Base-by-base conservation (phyloP, 129 eudicot genomes). In the Rutidosis leptorrhynchoides region DNA sequence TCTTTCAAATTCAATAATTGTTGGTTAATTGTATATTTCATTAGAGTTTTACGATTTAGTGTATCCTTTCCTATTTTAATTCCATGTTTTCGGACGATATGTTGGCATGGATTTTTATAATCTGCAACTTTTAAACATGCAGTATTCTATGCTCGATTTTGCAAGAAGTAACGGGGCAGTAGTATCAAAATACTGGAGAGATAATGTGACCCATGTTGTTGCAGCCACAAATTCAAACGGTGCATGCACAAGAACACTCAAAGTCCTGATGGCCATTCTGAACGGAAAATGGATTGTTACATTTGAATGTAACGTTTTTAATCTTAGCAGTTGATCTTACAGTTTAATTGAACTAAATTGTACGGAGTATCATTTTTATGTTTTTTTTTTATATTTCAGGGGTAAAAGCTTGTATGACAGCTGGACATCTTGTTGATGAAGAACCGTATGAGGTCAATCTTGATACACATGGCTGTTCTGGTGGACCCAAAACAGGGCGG, bases 201-300 rank as follows among this genome's bases (percentile, higher is more conserved):
- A 90, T 22, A 74, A 79, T 71, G 96, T 93, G 28, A 93, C 96
- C 48, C 99, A 93, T 67, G 90, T 93, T 15, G 84, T 93, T 69
- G 96, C 99, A 28, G 82, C 92, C 20, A 81, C 80, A 40, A 85
- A 88, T 86, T 81, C 74, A 72, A 79, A 69, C 27, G 98, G 98
- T 55, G 95, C 98, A 59, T 93, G 84, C 68, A 78, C 84, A 60
- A 78, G 98, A 65, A 93, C 98, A 46, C 57, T 80, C n/a, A 93
- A 88, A 77, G 87, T 93, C 75, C 84, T 93, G 27, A 86, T 88
- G 96, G 99, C 87, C 19, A 86, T 93, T 78, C 68, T 93, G 77
- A 70, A 77, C 55, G 96, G 99, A 23, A 86, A 60, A 78, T 93
- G 99, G 99, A 66, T 89, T 53, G 83, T 93, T 59, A 79, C 79